phyloP scores from a whole-genome alignment of 352 stramenopile genomes.

The Phytopythium litorale region DNA sequence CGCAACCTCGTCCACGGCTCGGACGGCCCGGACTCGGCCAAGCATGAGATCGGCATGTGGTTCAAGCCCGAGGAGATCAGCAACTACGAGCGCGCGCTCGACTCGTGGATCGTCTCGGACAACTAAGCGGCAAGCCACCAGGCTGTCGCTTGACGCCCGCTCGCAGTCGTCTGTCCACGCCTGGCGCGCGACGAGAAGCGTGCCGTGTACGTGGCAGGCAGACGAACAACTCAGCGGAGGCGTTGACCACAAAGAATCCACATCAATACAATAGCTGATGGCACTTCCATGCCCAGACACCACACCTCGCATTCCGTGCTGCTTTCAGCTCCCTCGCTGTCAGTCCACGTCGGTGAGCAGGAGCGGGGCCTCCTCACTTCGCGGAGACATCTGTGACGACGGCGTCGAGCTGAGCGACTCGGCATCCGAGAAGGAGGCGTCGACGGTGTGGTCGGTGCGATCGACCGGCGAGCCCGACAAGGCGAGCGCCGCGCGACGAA shows the following conservation, averaged over 20 bases:
- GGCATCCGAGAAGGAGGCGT: constrained; percentile 13
- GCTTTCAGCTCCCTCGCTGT: background rate
- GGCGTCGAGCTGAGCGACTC: constrained; percentile 20
- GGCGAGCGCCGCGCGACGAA: constrained; percentile 56
- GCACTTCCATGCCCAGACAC: background rate
- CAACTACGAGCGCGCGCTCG: constrained; percentile 87
- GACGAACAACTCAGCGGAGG: background rate
- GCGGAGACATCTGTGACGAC: constrained; percentile 7
- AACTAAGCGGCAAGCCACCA: constrained; percentile 45
- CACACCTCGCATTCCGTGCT: background rate
- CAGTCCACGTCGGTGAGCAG: constrained; percentile 7
- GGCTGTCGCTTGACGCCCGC: background rate
- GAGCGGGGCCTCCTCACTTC: constrained; percentile 23
- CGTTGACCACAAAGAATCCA: background rate
- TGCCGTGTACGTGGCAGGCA: background rate
- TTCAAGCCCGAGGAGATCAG: constrained; percentile 90
- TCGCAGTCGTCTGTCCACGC: background rate
- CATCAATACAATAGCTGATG: constrained; percentile 1
- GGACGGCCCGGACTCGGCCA: constrained; percentile 89
- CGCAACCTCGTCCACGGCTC: constrained; percentile 93
- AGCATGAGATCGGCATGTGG: constrained; percentile 94
- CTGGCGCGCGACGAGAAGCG: constrained; percentile 2
- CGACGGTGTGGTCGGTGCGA: background rate
- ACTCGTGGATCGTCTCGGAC: constrained; percentile 87
- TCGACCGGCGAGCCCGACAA: constrained; percentile 15